Conservation (phyloP, 352 stramenopile species). For the Phytophthora idaei region DNA sequence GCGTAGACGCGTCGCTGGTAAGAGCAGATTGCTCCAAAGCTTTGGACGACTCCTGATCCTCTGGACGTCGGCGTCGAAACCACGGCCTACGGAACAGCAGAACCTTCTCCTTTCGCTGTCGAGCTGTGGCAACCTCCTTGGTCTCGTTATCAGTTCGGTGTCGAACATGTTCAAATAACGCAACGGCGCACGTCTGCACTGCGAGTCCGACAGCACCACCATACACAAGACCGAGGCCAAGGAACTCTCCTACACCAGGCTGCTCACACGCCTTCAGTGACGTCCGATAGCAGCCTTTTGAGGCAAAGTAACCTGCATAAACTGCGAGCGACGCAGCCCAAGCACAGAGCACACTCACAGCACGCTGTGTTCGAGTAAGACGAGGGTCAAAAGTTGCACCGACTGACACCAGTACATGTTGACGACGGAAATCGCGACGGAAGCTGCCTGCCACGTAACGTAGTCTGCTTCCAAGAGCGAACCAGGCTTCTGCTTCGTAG, state of each 20-base stretch:
- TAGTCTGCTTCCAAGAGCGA: slow-evolving; percentile 52
- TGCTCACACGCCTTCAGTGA: slow-evolving; percentile 70
- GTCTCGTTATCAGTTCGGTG: slow-evolving; percentile 70
- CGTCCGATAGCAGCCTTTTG: slow-evolving; percentile 60
- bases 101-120: slow-evolving; percentile 81
- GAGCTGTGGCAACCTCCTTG: slow-evolving; percentile 50
- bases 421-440: slow-evolving; percentile 42
- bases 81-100: slow-evolving; percentile 53
- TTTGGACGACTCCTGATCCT: slow-evolving; percentile 1
- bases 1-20: slow-evolving; percentile 36
- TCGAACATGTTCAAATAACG: slow-evolving; percentile 65
- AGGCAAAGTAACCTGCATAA: slow-evolving; percentile 56
- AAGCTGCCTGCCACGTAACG: slow-evolving; percentile 64
- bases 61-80: slow-evolving; percentile 23
- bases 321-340: slow-evolving; percentile 53
- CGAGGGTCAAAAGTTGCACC: slow-evolving; percentile 57
- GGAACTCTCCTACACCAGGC: slow-evolving; percentile 43
- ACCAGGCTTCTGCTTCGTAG: slow-evolving; percentile 50
- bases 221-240: slow-evolving; percentile 65
- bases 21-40: slow-evolving; percentile 7
- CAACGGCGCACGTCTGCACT: slow-evolving; percentile 38
- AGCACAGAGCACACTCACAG: slow-evolving; percentile 54
- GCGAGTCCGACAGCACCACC: slow-evolving; percentile 51
- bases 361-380: slow-evolving; percentile 61
- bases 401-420: slow-evolving; percentile 62